Evolutionary conservation across 1,284 basidiomycete genomes (phyloP), one percentile per base, ranked within the genome.

Genomic region (Abortiporus biennis): DNA sequence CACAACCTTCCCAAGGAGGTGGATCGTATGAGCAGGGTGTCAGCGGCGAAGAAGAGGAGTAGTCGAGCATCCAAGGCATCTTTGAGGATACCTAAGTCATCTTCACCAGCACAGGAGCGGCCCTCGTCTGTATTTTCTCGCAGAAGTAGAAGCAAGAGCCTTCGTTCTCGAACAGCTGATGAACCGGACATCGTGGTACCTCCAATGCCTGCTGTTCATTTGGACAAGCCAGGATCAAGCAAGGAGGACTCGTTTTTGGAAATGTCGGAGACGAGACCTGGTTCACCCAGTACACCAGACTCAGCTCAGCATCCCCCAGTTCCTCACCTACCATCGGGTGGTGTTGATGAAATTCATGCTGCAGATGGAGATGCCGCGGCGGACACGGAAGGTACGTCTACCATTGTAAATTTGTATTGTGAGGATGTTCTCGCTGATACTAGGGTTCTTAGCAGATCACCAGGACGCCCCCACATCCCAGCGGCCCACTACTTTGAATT

Each of bases 1-100:
- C 55, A 58, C 4, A 52, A 50, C 32, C 37, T 54, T 11, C 44
- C 50, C 2, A 48, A 47, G 20, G 45, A 21, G 15, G 17, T 38
- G 5, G 56, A 56, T 36, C 49, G 55, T 12, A 42, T 52, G 25
- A 56, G 65, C 42, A 63, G 69, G 4, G 73, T 83, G 9, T 66
- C 67, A 24, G 76, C 80, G 2, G 81, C 81, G 6, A 71, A 73
- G 45, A 76, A 66, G 49, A 68, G 80, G 27, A 80, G 76, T 54
- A 58, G 68, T 42, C 72, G 78, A 15, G 64, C 73, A 8, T 80
- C 77, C 9, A 73, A 78, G 50, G 69, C 74, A 25, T 80, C 74
- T 50, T 60, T 84, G 21, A 71, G 80, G 1, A 57, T 82, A 19
- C 75, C 73, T 9, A 56, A 54, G 45, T 45, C 53, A 17, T n/a